Percentiles rank a stretch among this genome's conserved stretches.
Conservation (phyloP, 371 early-diverging fungal species). For the Capillidium heterosporum region DNA sequence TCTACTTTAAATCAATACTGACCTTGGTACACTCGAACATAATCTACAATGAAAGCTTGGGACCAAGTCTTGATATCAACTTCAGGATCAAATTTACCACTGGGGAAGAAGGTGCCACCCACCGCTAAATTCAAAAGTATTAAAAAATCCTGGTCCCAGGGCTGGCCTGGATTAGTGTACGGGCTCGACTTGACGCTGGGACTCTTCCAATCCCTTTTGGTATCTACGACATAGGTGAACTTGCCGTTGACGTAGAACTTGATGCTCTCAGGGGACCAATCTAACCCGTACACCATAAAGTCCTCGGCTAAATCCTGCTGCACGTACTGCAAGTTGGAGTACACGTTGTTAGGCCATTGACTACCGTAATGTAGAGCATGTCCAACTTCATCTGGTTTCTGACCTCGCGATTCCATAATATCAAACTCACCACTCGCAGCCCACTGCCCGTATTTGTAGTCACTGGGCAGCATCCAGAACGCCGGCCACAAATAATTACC, state of each 20-base stretch:
- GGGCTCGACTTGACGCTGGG: neutral
- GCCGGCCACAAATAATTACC: slow-evolving; percentile 51
- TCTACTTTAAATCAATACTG: too few species aligned
- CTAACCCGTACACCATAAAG: slow-evolving; percentile 4
- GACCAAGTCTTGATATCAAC: slow-evolving; percentile 1
- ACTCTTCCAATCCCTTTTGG: neutral
- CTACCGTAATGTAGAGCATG: slow-evolving; percentile 6
- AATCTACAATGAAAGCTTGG: slow-evolving; percentile 2
- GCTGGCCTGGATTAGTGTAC: slow-evolving; percentile 1
- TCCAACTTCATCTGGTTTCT: slow-evolving; percentile 6
- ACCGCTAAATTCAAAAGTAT: slow-evolving; percentile 3
- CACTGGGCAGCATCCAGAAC: slow-evolving; percentile 50
- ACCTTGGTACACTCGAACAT: slow-evolving; percentile 4
- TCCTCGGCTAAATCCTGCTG: neutral
- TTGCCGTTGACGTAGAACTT: slow-evolving; percentile 3
- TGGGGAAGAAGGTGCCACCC: slow-evolving; percentile 6
- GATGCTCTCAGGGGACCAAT: neutral
- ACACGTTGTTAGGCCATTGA: slow-evolving; percentile 6
- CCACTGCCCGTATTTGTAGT: slow-evolving; percentile 46
- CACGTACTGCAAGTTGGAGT: neutral
- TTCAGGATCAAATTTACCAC: slow-evolving; percentile 3
- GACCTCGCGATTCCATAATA: slow-evolving; percentile 19
- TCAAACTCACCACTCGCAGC: slow-evolving; percentile 43
- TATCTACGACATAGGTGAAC: slow-evolving; percentile 1
- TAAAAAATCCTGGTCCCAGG: slow-evolving; percentile 5